Conservation (phyloP, 176 grass and related monocot genomes). For the Carex littledalei region DNA sequence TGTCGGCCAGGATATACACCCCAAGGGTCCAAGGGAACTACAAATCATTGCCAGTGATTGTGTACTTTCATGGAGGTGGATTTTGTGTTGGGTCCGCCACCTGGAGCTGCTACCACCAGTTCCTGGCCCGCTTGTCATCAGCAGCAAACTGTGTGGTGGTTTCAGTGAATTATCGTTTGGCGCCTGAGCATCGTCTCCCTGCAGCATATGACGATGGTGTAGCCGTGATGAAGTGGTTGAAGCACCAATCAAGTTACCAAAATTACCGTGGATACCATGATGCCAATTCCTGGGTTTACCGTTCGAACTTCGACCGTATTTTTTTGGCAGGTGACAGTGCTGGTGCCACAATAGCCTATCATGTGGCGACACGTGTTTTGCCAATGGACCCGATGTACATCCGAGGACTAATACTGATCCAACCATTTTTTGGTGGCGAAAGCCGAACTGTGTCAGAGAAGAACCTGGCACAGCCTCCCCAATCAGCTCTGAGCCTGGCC, state of each 20-base stretch:
- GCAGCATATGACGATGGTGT: constrained; percentile 65
- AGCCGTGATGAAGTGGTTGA: constrained; percentile 49
- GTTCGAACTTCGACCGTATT: constrained; percentile 63
- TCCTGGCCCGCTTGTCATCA: constrained; percentile 43
- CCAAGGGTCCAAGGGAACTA: constrained; percentile 16
- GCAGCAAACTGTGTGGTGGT: constrained; percentile 47
- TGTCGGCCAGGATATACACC: constrained; percentile 69
- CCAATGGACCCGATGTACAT: constrained; percentile 11
- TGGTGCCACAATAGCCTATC: constrained; percentile 71
- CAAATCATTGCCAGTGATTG: constrained; percentile 38
- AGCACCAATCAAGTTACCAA: constrained; percentile 38
- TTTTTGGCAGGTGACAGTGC: constrained; percentile 87
- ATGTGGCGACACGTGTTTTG: constrained; percentile 42
- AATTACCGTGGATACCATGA: constrained; percentile 23
- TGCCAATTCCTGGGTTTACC: constrained; percentile 37
- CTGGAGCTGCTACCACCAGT: constrained; percentile 98
- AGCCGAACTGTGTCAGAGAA: constrained; percentile 58
- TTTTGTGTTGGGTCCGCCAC: constrained; percentile 82
- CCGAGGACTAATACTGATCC: constrained; percentile 53
- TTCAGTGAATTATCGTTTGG: constrained; percentile 80
- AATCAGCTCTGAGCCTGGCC: constrained; percentile 58
- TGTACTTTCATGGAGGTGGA: constrained; percentile 97
- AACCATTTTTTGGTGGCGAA: constrained; percentile 82
- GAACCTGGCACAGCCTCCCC: constrained; percentile 34
- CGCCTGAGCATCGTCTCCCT: constrained; percentile 72